Conservation (phyloP, 116 monocot genomes). For the Zostera marina region DNA sequence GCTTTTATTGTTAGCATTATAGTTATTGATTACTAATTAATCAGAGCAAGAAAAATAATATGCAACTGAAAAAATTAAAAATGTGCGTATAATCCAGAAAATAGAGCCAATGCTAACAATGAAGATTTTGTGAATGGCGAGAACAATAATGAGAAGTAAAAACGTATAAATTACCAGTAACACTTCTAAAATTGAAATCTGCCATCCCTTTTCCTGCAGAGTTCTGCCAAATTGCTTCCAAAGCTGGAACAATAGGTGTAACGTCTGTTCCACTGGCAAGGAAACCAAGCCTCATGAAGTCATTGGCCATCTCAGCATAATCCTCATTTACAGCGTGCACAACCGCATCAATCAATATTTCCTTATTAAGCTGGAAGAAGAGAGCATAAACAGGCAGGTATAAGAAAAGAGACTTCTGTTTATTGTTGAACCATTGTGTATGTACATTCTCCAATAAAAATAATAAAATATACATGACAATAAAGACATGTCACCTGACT, state of each 20-base stretch:
- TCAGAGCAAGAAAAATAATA: not conserved
- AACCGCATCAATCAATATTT: constrained; percentile 97
- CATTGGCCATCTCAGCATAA: constrained; percentile 99
- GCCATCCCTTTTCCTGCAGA: constrained; percentile 81
- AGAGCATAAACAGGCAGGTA: not conserved
- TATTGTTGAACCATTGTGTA: not conserved
- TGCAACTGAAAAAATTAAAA: not conserved
- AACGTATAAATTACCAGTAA: constrained; percentile 49
- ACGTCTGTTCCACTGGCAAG: constrained; percentile 97
- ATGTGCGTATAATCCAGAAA: not conserved
- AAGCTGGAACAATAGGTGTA: constrained; percentile 81
- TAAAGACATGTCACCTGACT: constrained; percentile 59
- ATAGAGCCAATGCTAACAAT: not conserved
- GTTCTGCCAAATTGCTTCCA: constrained; percentile 99
- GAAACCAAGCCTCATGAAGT: constrained; percentile 98
- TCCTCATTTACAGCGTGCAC: constrained; percentile 99
- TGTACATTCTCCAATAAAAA: not conserved
- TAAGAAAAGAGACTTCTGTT: not conserved
- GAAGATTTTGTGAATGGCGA: no score
- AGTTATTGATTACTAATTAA: not conserved
- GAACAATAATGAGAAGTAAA: not conserved
- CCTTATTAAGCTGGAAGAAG: constrained; percentile 85
- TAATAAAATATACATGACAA: not conserved
- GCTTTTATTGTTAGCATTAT: no score
- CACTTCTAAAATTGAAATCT: constrained; percentile 95